A percentile compares a stretch with the other conserved stretches of the same genome.
Conservation (phyloP, 2,329 filamentous ascomycete genomes). For the Exophiala spinifera region DNA sequence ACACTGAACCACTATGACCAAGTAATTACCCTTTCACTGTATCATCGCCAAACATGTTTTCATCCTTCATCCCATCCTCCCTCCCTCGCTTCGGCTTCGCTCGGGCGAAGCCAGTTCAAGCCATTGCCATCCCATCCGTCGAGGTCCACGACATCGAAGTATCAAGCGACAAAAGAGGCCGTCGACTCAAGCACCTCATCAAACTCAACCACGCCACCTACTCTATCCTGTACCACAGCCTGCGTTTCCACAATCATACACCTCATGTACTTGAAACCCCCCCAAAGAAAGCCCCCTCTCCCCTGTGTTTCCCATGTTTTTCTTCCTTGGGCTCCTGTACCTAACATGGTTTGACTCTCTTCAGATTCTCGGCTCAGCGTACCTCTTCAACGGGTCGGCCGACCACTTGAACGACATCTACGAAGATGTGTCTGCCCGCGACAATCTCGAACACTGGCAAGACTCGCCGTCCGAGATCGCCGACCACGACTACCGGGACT, state of each 20-base stretch:
- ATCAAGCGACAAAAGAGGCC: constrained; percentile 70
- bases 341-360: not conserved
- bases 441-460: constrained; percentile 68
- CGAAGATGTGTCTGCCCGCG: constrained; percentile 65
- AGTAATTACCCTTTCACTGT: no score
- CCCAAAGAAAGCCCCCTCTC: not conserved
- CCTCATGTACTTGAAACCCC: constrained; percentile 56
- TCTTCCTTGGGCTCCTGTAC: constrained; percentile 22
- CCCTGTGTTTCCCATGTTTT: constrained; percentile 24
- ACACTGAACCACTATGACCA: no score
- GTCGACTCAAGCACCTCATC: constrained; percentile 84
- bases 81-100: constrained; percentile 21
- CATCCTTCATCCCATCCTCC: constrained; percentile 19
- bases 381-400: constrained; percentile 72
- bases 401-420: constrained; percentile 77
- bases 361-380: constrained; percentile 73
- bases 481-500: constrained; percentile 81
- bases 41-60: constrained; percentile 12
- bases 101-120: constrained; percentile 6
- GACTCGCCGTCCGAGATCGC: constrained; percentile 82
- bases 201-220: constrained; percentile 90
- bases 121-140: constrained; percentile 60
- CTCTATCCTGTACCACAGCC: constrained; percentile 73
- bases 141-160: constrained; percentile 77
- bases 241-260: constrained; percentile 77